phyloP scores from a whole-genome alignment of 768 basidiomycete species.

The Suillus occidentalis region DNA sequence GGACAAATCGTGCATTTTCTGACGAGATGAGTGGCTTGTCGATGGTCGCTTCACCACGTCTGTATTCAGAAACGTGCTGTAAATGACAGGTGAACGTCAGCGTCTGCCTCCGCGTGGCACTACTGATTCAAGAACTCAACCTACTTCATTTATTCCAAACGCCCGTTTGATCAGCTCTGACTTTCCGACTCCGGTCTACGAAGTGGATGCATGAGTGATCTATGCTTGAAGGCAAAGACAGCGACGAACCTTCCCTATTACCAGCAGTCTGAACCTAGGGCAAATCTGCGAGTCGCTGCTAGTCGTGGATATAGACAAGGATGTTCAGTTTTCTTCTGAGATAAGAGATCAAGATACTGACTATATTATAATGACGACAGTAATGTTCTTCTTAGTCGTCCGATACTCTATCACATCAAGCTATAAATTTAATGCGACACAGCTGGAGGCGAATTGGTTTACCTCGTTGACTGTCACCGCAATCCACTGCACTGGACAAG shows the following conservation, averaged over 20 bases:
- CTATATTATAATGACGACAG: not conserved
- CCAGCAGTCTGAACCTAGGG: constrained; percentile 10
- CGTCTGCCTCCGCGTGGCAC: not conserved
- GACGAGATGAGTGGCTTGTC: constrained; percentile 11
- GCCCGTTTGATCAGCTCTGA: constrained; percentile 9
- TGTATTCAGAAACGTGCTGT: constrained; percentile 3
- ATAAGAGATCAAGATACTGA: not conserved
- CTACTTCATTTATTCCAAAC: constrained; percentile 7
- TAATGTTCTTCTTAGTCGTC: not conserved
- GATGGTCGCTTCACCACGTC: constrained; percentile 13
- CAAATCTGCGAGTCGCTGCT: constrained; percentile 3
- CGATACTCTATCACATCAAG: not conserved
- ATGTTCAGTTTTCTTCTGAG: not conserved
- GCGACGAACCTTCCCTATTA: constrained; percentile 12
- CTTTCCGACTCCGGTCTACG: constrained; percentile 9
- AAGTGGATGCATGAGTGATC: not conserved
- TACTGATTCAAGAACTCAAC: not conserved
- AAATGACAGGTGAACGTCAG: not conserved
- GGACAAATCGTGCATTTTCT: constrained; percentile 16
- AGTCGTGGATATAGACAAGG: not conserved
- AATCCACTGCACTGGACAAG: not conserved
- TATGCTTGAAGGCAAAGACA: not conserved
- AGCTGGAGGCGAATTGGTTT: not conserved
- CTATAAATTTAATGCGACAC: not conserved
- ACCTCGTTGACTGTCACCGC: constrained; percentile 2